Evolutionary conservation across 805 yeast species (phyloP), one percentile per base, ranked within the genome.

Genomic region (Ogataea degrootiae): DNA sequence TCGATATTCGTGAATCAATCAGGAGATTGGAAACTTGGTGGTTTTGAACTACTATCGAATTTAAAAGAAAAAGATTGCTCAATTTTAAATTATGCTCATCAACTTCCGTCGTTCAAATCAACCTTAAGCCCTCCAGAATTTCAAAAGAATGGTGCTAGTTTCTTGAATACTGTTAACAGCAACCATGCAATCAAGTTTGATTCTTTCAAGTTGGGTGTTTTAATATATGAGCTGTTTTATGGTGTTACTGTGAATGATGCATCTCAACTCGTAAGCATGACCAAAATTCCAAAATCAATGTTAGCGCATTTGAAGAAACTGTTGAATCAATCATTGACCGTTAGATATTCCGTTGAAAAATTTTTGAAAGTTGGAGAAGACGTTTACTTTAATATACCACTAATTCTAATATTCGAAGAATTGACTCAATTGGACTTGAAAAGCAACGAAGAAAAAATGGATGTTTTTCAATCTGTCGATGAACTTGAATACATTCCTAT

Each of bases 1-100:
- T 77, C 86, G 1, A 74, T 91, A 1, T 90, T 70, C 61, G 81
- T 87, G 15, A 84, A 78, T 46, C 76, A 73, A 31, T 60, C 72
- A 15, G 96, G 97, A 14, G 95, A 86, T 59, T 88, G 96, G 92
- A 83, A 80, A 49, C 61, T 91, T 26, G 85, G 86, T 49, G 96
- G 96, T 1, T 81, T 90, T 57, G 97, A 91, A 63, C 63, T 83
- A 1, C 66, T 80, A 34, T 74, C 84, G 2, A 76, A 71, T 46
- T 61, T 76, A 39, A 68, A 76, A 5, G 82, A 74, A 17, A 71
- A 66, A 43, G 74, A 75, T 19, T 60, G 68, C 61, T n/a, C 56
- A 41, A 37, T 51, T 21, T 34, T 54, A 50, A 39, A 65, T 64
- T 23, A 36, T 44, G 61, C 56, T 6, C 45, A 44, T 48, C 59